Conservation (phyloP, 2,329 filamentous ascomycete species). For the Didymella glomerata region DNA sequence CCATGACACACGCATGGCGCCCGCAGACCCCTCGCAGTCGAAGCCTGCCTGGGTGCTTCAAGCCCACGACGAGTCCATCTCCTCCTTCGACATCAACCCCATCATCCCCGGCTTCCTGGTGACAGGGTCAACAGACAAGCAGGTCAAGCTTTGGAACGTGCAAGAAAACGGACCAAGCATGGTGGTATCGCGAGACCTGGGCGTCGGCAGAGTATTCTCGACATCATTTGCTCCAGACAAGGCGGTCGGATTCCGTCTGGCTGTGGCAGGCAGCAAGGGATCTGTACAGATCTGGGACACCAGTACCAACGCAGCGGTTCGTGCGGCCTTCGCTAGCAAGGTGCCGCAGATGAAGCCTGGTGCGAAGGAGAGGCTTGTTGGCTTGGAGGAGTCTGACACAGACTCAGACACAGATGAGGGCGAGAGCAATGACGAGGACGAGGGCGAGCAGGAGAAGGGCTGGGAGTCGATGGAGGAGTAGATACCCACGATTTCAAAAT, state of each 20-base stretch:
- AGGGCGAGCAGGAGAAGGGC: constrained; percentile 45
- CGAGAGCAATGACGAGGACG: constrained; percentile 52
- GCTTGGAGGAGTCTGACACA: constrained; percentile 70
- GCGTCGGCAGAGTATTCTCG: constrained; percentile 94
- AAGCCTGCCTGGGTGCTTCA: constrained; percentile 95
- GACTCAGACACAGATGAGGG: constrained; percentile 67
- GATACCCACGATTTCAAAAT: constrained; percentile 29
- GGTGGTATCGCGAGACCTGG: constrained; percentile 89
- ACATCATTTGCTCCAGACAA: constrained; percentile 88
- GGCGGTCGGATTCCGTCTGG: constrained; percentile 89
- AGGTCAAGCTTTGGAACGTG: constrained; percentile 97
- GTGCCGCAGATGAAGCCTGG: constrained; percentile 68
- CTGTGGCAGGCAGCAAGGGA: constrained; percentile 94
- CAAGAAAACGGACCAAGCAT: constrained; percentile 81
- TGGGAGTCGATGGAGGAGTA: constrained; percentile 56
- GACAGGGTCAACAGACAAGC: constrained; percentile 92
- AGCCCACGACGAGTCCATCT: constrained; percentile 91
- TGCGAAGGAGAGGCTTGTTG: constrained; percentile 78
- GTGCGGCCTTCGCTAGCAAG: constrained; percentile 80
- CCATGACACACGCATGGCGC: constrained; percentile 83
- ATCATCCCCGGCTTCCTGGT: constrained; percentile 90
- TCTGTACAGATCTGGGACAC: constrained; percentile 96
- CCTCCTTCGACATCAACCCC: constrained; percentile 90
- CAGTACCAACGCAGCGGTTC: constrained; percentile 86
- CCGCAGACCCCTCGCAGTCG: constrained; percentile 73